Base-by-base conservation (phyloP, 352 stramenopile species). In the Globisporangium megalacanthum region DNA sequence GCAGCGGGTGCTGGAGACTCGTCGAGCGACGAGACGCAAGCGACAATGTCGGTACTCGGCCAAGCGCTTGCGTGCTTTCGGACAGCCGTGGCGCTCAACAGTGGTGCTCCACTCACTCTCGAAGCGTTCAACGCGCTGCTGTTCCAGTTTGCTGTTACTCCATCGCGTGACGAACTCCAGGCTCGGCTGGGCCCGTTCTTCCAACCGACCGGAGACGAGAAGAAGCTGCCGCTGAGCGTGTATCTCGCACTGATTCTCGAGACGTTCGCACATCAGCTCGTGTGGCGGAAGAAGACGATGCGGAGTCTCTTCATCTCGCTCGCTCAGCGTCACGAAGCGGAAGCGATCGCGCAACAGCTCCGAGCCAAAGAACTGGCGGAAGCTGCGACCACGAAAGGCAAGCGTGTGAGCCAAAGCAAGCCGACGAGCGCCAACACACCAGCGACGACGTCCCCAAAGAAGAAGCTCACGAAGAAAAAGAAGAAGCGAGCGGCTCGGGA, bases 61-160 rank as follows among this genome's bases (percentile, higher is more conserved):
- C 20, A 52, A 13, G 73, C 72, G 22, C 58, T 56, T 46, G 36
- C 33, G 9, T 51, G 60, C 9, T 61, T 79, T 8, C 64, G 49
- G 0, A 39, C 42, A 13, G 64, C 70, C 13, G 63, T 84, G 1
- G 54, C 54, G 3, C 50, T 37, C 9, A 86, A 83, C 20, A 57
- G 62, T 1, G 66, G 64, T 0, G 59, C 62, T 2, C 75, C 76
- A 3, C 62, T 87, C 20, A 77, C 68, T 0, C 60, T 89, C 3
- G 79, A 89, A 35, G 20, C 39, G 6, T 84, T 89, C 44, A 87
- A 87, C 47, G 57, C 62, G 0, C n/a, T 89, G 3, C 19, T 86
- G n/a, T 22, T 69, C 10, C 50, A 65, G 10, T 89, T 79, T 29
- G 61, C 76, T 1, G 54, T 73, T 3, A 22, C 46, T 0, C 68